phyloP scores from a whole-genome alignment of 352 stramenopile species.

The Phytophthora syringae region DNA sequence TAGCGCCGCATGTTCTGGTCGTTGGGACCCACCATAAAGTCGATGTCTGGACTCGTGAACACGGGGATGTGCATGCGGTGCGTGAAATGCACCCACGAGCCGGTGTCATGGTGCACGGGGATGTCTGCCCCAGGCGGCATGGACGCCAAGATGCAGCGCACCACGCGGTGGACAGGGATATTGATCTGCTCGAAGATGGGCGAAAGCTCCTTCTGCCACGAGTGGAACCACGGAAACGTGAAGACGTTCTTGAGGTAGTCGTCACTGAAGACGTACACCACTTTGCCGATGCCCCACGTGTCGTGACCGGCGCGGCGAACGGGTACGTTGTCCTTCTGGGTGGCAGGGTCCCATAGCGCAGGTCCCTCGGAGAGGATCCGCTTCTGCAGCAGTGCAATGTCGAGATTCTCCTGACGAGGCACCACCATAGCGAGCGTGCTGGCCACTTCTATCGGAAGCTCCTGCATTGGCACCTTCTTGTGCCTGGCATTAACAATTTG shows the following conservation, averaged over 20 bases:
- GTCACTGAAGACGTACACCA: conserved; percentile 98
- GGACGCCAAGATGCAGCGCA: conserved; percentile 95
- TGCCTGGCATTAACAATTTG: conserved; percentile 45
- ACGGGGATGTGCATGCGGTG: conserved; percentile 98
- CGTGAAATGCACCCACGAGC: conserved; percentile 95
- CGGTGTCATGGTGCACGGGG: conserved; percentile 97
- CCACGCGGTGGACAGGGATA: conserved; percentile 84
- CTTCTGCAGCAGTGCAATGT: conserved; percentile 68
- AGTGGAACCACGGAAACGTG: conserved; percentile 95
- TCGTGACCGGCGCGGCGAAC: conserved; percentile 96
- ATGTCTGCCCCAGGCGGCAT: conserved; percentile 96
- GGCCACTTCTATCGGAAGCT: conserved; percentile 53
- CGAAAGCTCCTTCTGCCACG: conserved; percentile 74
- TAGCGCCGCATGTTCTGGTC: conserved; percentile 89
- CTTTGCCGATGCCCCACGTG: conserved; percentile 98
- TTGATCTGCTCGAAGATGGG: conserved; percentile 92
- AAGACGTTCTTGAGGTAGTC: conserved; percentile 97
- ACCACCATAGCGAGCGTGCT: conserved; percentile 57
- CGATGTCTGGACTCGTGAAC: conserved; percentile 84
- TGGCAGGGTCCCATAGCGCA: conserved; percentile 69
- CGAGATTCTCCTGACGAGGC: conserved; percentile 62
- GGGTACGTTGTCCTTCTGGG: conserved; percentile 89
- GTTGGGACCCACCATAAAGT: conserved; percentile 88
- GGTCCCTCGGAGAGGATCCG: conserved; percentile 55
- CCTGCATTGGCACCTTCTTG: conserved; percentile 72